Base-by-base conservation (phyloP, 1,284 basidiomycete species). In the Ganoderma lingzhi region DNA sequence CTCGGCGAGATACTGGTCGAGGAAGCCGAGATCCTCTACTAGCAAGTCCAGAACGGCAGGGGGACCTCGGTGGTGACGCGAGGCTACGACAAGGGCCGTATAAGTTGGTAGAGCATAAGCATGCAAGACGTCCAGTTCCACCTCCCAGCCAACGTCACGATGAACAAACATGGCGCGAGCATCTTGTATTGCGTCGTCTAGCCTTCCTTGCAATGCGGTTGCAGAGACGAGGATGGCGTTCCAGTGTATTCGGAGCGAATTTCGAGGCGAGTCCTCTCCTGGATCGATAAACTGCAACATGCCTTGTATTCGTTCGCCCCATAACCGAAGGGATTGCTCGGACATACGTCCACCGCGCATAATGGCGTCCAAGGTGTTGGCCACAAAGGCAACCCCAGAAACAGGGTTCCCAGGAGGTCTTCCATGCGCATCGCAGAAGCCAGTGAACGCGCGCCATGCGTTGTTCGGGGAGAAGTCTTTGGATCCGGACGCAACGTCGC, bases 1-100 rank as follows among this genome's bases (percentile, higher is more conserved):
- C 65, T 69, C 62, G 70, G 63, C 69, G 51, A 83, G 73, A 72
- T 82, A 80, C 4, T 76, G 69, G 4, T 78, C 78, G n/a, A 87
- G 69, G 65, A 73, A 74, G 0, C 71, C 63, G 86, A 84, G 88
- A 48, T 88, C 80, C 39, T 78, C 70, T 60, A 83, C 73, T 55
- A 90, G 71, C 53, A 85, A 81, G 51, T 86, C 82, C 39, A 90
- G 75, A 30, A 83, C 83, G 15, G 78, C 78, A n/a, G 76, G 45
- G 19, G 82, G 73, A 65, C 82, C 82, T 28, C 76, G 77, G 67
- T 80, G 79, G 53, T 80, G 79, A 56, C 78, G 78, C 28, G 82
- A 76, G 15, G 84, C 82, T n/a, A 79, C 76, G 35, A 86, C 65
- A 48, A 90, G 75, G 59, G 80, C 78, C 45, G 82, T 79, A 71